Evolutionary conservation across 139 green algal genomes (phyloP).

Genomic region (Limnomonas spitsbergensis): DNA sequence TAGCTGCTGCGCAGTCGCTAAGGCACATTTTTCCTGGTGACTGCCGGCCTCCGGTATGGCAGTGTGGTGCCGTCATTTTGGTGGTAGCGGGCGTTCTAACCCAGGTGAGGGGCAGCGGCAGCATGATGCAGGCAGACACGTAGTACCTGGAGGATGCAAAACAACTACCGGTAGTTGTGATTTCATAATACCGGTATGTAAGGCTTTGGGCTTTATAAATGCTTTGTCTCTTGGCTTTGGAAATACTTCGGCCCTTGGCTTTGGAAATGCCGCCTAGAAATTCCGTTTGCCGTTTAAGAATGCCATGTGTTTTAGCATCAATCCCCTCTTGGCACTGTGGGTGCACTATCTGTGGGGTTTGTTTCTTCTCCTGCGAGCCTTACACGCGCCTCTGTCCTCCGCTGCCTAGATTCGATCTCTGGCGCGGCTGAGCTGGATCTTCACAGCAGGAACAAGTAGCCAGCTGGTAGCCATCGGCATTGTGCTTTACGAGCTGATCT

Average conservation of each 20-base stretch:
- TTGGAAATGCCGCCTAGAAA: too few relatives aligned
- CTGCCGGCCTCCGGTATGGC: conserved; percentile 11
- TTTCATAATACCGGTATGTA: neutral
- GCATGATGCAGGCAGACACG: too few relatives aligned
- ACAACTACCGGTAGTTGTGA: too few relatives aligned
- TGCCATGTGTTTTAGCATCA: too few relatives aligned
- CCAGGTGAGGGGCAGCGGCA: conserved; percentile 25
- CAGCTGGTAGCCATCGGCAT: conserved; percentile 55
- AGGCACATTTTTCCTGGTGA: conserved; percentile 15
- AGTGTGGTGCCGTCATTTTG: conserved; percentile 13
- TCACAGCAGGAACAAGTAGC: conserved; percentile 40
- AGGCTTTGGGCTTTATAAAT: neutral
- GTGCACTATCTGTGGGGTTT: neutral
- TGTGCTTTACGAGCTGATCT: conserved; percentile 43
- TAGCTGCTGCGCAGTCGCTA: conserved; percentile 50
- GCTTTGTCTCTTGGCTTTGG: neutral
- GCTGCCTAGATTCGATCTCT: neutral
- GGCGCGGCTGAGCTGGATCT: conserved; percentile 46
- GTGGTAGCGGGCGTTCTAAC: neutral
- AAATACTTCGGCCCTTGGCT: too few relatives aligned
- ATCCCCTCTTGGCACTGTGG: neutral
- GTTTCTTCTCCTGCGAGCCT: neutral
- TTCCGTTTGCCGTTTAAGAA: too few relatives aligned
- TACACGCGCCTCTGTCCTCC: neutral
- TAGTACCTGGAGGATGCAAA: too few relatives aligned